A percentile compares a stretch with the other conserved stretches of the same genome.
Evolutionary conservation across 2,329 filamentous ascomycete genomes (phyloP).

Genomic region (Trichoderma simmonsii): DNA sequence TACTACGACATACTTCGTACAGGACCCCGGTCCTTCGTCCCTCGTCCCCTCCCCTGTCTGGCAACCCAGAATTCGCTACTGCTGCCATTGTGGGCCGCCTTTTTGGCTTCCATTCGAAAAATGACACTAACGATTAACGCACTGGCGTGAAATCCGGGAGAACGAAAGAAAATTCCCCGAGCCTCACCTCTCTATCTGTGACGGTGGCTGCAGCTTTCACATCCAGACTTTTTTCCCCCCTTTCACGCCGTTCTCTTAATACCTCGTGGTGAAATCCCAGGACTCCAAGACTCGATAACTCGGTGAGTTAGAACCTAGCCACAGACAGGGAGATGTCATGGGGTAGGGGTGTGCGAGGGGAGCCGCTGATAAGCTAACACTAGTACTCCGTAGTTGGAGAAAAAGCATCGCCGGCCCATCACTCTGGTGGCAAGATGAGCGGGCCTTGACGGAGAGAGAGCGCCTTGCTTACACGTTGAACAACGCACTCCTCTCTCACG

Average conservation of each 20-base stretch:
- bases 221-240: neutral
- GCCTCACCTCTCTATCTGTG: neutral
- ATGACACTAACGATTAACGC: conserved; percentile 1
- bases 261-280: neutral
- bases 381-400: conserved; percentile 17
- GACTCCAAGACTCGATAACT: neutral
- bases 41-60: neutral
- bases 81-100: conserved; percentile 3
- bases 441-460: conserved; percentile 9
- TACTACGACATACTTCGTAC: neutral
- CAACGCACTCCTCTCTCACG: conserved; percentile 4
- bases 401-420: conserved; percentile 7
- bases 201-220: neutral
- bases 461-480: conserved; percentile 9
- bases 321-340: neutral
- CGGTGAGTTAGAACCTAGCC: conserved; percentile 3
- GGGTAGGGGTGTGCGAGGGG: conserved; percentile 1
- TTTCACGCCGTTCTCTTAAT: neutral
- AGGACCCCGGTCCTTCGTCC: neutral
- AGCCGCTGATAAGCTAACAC: conserved; percentile 17
- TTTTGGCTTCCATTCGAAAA: neutral
- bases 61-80: neutral
- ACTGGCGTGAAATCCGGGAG: conserved; percentile 4
- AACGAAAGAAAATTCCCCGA: conserved; percentile 12
- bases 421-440: conserved; percentile 12